Evolutionary conservation across 140 eudicot species (phyloP).

Genomic region (Stevia rebaudiana): DNA sequence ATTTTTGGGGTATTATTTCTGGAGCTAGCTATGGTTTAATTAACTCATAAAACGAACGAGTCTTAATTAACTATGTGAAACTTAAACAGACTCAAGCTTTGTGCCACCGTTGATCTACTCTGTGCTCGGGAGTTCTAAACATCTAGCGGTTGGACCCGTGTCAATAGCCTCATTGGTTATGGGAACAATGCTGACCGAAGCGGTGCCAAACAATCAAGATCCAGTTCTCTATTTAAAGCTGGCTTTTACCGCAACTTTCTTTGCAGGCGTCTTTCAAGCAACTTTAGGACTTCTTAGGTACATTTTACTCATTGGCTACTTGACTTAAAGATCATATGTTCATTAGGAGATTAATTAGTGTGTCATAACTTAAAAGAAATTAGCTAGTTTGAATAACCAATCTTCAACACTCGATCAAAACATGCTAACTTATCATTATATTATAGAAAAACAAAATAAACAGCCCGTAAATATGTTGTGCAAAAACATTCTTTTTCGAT

Average conservation of each 20-base stretch:
- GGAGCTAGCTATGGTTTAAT: too few relatives aligned
- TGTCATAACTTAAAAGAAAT: not conserved
- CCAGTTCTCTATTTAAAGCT: conserved; percentile 72
- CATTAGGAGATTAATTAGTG: not conserved
- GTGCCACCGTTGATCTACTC: conserved; percentile 97
- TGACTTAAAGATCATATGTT: not conserved
- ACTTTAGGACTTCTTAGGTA: conserved; percentile 89
- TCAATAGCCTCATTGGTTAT: conserved; percentile 96
- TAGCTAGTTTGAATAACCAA: too few relatives aligned
- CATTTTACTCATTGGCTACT: not conserved
- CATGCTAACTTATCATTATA: not conserved
- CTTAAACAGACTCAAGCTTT: conserved; percentile 63
- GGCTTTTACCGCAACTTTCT: conserved; percentile 90
- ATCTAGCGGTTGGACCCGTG: conserved; percentile 94
- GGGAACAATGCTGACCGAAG: conserved; percentile 95
- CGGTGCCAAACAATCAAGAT: conserved; percentile 53
- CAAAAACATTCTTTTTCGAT: not conserved
- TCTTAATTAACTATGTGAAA: not conserved
- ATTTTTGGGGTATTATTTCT: too few relatives aligned
- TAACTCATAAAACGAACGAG: not conserved
- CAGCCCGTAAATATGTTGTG: not conserved
- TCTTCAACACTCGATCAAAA: not conserved
- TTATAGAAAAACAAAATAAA: not conserved
- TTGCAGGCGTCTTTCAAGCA: conserved; percentile 92
- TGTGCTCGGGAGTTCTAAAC: conserved; percentile 88